Conservation (phyloP, 371 early-diverging fungal genomes). For the Mortierella sp. region DNA sequence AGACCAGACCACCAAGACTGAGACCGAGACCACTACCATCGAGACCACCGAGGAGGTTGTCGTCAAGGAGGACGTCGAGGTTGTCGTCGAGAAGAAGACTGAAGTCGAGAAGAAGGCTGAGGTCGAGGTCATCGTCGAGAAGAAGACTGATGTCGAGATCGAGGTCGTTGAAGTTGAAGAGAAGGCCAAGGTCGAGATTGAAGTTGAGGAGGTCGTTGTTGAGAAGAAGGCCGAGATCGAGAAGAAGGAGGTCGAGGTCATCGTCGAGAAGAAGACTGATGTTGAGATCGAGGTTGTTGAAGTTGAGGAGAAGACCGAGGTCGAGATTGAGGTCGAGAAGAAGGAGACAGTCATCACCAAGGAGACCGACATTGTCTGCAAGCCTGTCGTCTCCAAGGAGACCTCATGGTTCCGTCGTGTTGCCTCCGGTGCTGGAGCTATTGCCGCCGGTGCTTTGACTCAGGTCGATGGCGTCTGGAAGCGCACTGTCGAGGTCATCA, state of each 20-base stretch:
- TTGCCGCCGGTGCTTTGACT: slow-evolving; percentile 5
- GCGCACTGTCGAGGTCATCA: slow-evolving; percentile 20
- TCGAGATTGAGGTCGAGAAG: not conserved
- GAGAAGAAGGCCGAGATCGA: too few relatives aligned
- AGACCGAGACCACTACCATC: not conserved
- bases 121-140: not conserved
- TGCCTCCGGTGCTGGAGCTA: slow-evolving; percentile 19
- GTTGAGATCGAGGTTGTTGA: not conserved
- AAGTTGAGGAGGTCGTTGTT: slow-evolving; percentile 3
- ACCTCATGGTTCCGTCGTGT: slow-evolving; percentile 34
- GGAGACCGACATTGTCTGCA: slow-evolving; percentile 4
- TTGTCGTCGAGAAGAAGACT: slow-evolving; percentile 1
- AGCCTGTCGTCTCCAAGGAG: slow-evolving; percentile 27
- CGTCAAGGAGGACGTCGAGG: slow-evolving; percentile 6
- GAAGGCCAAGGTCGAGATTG: not conserved
- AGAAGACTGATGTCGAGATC: too few relatives aligned
- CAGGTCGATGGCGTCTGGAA: slow-evolving; percentile 10
- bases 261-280: slow-evolving; percentile 1
- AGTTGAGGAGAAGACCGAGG: not conserved
- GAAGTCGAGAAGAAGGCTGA: not conserved
- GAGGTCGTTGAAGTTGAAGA: too few relatives aligned
- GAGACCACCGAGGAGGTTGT: not conserved
- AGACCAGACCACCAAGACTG: not conserved
- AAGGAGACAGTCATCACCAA: not conserved
- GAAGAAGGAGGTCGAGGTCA: slow-evolving; percentile 1